Conservation (phyloP, 2,329 filamentous ascomycete species). For the Calonectria naviculata region DNA sequence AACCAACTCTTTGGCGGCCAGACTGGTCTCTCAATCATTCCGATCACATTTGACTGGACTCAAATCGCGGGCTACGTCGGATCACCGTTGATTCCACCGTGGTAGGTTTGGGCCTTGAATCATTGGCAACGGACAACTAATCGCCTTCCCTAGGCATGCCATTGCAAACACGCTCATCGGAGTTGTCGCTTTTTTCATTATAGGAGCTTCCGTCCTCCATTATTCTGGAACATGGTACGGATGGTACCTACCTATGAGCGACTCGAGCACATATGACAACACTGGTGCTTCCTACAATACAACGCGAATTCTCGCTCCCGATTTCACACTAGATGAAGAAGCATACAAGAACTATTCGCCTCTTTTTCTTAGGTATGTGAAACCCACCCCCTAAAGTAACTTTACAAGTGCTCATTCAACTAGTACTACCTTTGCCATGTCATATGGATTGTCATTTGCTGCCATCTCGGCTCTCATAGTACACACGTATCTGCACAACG, state of each 20-base stretch:
- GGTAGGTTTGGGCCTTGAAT: conserved; percentile 53
- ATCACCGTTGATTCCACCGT: conserved; percentile 77
- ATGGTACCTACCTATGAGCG: conserved; percentile 75
- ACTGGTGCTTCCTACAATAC: conserved; percentile 74
- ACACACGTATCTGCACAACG: conserved; percentile 74
- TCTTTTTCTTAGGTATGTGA: conserved; percentile 67
- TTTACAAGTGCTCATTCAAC: conserved; percentile 18
- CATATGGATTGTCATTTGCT: conserved; percentile 79
- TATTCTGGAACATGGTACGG: conserved; percentile 75
- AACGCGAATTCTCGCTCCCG: conserved; percentile 67
- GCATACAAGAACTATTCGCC: conserved; percentile 77
- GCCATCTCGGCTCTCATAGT: conserved; percentile 77
- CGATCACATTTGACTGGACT: conserved; percentile 83
- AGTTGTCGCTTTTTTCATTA: conserved; percentile 72
- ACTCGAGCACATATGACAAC: conserved; percentile 78
- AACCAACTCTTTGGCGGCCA: conserved; percentile 80
- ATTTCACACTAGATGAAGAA: conserved; percentile 70
- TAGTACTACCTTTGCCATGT: conserved; percentile 77
- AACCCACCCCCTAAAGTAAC: no score
- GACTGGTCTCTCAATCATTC: conserved; percentile 74
- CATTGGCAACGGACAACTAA: background rate
- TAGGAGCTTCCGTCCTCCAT: conserved; percentile 70
- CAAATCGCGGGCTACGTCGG: conserved; percentile 76
- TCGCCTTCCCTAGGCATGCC: conserved; percentile 62
- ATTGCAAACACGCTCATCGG: conserved; percentile 80